Percentiles rank a stretch among this genome's conserved stretches.
Evolutionary conservation across 768 basidiomycete species (phyloP).

Genomic region (Pleurotus sapidus): DNA sequence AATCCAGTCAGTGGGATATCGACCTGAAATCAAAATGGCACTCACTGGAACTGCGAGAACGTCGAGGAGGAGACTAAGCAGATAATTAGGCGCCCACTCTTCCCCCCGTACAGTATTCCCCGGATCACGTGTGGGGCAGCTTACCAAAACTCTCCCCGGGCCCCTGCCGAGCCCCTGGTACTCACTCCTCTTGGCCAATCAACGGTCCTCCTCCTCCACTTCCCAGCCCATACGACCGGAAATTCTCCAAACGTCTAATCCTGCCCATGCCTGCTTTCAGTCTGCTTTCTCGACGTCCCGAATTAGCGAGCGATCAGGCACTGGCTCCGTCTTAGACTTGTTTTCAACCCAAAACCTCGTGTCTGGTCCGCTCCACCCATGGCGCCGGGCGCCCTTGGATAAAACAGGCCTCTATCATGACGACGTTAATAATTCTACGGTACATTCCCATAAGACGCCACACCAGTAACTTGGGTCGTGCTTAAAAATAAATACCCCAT

Average conservation of each 20-base stretch:
- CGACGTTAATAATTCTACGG: background rate
- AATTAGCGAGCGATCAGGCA: conserved; percentile 5
- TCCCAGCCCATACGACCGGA: background rate
- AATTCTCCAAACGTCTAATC: conserved; percentile 8
- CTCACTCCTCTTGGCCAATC: background rate
- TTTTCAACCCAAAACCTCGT: conserved; percentile 8
- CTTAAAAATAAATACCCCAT: background rate
- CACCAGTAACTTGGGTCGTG: background rate
- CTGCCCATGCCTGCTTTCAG: conserved; percentile 1
- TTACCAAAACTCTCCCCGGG: background rate
- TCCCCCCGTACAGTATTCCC: too few relatives aligned
- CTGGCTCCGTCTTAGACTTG: background rate
- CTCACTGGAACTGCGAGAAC: background rate
- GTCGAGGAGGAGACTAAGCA: background rate
- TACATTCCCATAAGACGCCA: conserved; percentile 1
- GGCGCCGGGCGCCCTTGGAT: background rate
- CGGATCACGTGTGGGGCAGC: background rate
- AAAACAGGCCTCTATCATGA: conserved; percentile 2
- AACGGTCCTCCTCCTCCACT: background rate
- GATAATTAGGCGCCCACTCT: too few relatives aligned
- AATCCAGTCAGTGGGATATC: background rate
- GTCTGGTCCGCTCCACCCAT: background rate
- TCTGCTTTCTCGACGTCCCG: conserved; percentile 2
- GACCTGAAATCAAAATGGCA: too few relatives aligned
- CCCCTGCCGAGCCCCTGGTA: conserved; percentile 2